Conservation (phyloP, 73 alveolate species). For the Symbiodinium pilosum region DNA sequence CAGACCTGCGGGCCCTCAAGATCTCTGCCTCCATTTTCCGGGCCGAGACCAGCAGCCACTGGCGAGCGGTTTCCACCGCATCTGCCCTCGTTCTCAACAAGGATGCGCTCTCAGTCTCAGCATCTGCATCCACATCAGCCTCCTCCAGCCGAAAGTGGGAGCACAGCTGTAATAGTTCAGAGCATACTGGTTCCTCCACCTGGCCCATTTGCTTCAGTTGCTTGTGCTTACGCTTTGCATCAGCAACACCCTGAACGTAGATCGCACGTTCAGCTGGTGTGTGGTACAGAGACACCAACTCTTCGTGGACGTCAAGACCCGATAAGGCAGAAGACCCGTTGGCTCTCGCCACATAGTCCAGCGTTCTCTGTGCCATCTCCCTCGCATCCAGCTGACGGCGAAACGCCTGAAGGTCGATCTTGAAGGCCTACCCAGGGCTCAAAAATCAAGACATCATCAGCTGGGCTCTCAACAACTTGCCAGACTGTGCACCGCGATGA, state of each 20-base stretch:
- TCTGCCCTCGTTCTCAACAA: constrained; percentile 53
- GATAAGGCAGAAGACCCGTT: constrained; percentile 38
- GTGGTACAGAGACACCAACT: constrained; percentile 76
- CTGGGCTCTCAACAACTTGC: too few species aligned
- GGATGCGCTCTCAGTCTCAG: constrained; percentile 72
- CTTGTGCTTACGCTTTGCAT: neutral
- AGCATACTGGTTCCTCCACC: neutral
- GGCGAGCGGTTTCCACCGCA: constrained; percentile 66
- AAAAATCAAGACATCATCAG: too few species aligned
- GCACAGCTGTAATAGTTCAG: constrained; percentile 27
- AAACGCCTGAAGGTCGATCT: constrained; percentile 45
- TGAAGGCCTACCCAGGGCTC: neutral
- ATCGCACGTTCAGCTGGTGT: constrained; percentile 90
- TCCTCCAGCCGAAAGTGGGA: constrained; percentile 69
- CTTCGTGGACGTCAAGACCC: constrained; percentile 83
- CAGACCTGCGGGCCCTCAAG: neutral
- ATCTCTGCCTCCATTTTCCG: constrained; percentile 43
- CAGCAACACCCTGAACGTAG: constrained; percentile 35
- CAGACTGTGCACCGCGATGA: too few species aligned
- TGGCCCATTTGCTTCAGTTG: neutral
- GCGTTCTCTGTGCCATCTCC: constrained; percentile 52
- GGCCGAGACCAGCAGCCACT: constrained; percentile 40
- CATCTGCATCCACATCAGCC: constrained; percentile 35
- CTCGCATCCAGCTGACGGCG: constrained; percentile 91
- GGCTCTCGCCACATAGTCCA: constrained; percentile 72